A percentile compares a stretch with the other conserved stretches of the same genome.
Evolutionary conservation across 768 basidiomycete species (phyloP).

Genomic region (Piloderma croceum): DNA sequence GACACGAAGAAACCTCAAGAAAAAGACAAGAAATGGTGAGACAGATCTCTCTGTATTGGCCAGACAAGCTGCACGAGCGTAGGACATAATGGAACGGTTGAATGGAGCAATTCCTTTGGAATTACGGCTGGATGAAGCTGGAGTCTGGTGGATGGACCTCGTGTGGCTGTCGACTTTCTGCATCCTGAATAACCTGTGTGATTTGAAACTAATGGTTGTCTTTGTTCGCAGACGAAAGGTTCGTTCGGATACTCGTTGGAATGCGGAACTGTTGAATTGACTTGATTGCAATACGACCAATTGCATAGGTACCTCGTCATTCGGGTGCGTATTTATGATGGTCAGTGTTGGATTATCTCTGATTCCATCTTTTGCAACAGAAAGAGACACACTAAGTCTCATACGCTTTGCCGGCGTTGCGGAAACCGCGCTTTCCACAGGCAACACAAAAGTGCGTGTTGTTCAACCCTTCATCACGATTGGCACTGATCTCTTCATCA

Average conservation of each 20-base stretch:
- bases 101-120: too few species aligned
- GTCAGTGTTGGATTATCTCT: not conserved
- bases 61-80: too few species aligned
- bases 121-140: too few species aligned
- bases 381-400: slow-evolving; percentile 96
- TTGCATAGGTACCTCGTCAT: slow-evolving; percentile 88
- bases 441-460: slow-evolving; percentile 90
- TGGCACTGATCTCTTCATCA: not conserved
- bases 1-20: too few species aligned
- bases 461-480: too few species aligned
- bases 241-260: slow-evolving; percentile 27
- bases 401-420: slow-evolving; percentile 97
- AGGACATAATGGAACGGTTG: too few species aligned
- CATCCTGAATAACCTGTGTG: too few species aligned
- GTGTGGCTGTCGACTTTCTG: too few species aligned
- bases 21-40: too few species aligned
- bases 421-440: slow-evolving; percentile 94
- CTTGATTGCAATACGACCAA: not conserved
- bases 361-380: slow-evolving; percentile 33
- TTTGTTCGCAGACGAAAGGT: slow-evolving; percentile 74
- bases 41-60: too few species aligned
- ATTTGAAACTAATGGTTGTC: too few species aligned
- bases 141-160: too few species aligned
- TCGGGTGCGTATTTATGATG: slow-evolving; percentile 57
- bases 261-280: slow-evolving; percentile 9